Evolutionary conservation across 352 stramenopile genomes (phyloP).

Genomic region (Salisapilia sapeloensis): DNA sequence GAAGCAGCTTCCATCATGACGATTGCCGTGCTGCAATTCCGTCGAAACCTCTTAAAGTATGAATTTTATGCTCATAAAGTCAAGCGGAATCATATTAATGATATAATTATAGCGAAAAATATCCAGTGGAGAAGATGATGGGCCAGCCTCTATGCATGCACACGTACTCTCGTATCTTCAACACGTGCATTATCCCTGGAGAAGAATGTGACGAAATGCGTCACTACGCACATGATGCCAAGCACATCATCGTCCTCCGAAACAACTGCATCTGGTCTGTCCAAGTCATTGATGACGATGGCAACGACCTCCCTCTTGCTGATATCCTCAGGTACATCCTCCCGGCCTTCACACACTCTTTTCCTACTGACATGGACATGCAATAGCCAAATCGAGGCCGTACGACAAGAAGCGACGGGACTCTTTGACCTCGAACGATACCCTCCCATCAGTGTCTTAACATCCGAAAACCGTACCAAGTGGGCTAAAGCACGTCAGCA

Average conservation of each 20-base stretch:
- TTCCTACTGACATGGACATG: neutral
- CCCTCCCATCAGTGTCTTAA: slow-evolving; percentile 86
- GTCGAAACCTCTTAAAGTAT: slow-evolving; percentile 79
- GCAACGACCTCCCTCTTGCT: slow-evolving; percentile 45
- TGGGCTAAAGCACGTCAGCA: slow-evolving; percentile 87
- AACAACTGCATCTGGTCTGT: slow-evolving; percentile 84
- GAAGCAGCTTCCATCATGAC: slow-evolving; percentile 79
- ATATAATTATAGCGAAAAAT: slow-evolving; percentile 45
- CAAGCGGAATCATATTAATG: slow-evolving; percentile 1
- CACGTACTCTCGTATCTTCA: slow-evolving; percentile 93
- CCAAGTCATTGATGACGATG: slow-evolving; percentile 60
- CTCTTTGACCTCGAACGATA: slow-evolving; percentile 78
- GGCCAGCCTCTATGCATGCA: slow-evolving; percentile 86
- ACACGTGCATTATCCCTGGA: slow-evolving; percentile 90
- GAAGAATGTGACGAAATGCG: slow-evolving; percentile 76
- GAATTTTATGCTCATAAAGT: neutral
- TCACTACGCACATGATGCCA: slow-evolving; percentile 79
- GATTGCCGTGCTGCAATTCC: slow-evolving; percentile 82
- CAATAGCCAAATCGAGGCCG: slow-evolving; percentile 61
- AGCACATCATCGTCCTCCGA: slow-evolving; percentile 86
- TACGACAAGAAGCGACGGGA: slow-evolving; percentile 68
- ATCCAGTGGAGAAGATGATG: slow-evolving; percentile 88
- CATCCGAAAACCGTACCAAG: slow-evolving; percentile 87
- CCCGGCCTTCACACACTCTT: neutral
- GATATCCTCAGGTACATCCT: slow-evolving; percentile 43